Conservation (phyloP, 768 basidiomycete species). For the Russula virescens region DNA sequence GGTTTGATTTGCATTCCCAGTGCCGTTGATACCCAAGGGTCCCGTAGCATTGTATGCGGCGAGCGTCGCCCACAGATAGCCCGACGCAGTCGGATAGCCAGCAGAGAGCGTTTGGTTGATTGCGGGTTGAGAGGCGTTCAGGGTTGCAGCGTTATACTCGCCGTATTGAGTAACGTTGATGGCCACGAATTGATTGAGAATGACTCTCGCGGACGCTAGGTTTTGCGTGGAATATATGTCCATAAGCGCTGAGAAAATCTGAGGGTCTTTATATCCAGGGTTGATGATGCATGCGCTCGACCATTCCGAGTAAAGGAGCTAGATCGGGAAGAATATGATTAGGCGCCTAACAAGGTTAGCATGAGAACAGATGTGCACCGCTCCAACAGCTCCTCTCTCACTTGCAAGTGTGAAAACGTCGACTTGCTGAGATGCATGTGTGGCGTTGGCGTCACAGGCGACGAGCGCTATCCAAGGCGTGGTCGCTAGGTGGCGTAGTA, state of each 20-base stretch:
- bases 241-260: constrained; percentile 62
- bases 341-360: too few species aligned
- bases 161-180: constrained; percentile 43
- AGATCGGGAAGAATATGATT: background rate
- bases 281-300: constrained; percentile 75
- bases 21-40: constrained; percentile 25
- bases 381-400: constrained; percentile 73
- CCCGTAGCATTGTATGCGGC: constrained; percentile 57
- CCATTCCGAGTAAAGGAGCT: constrained; percentile 75
- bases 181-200: constrained; percentile 51
- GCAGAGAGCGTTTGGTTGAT: constrained; percentile 42
- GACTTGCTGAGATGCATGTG: constrained; percentile 47
- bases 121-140: constrained; percentile 47
- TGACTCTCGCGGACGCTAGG: constrained; percentile 49
- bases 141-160: constrained; percentile 52
- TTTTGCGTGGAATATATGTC: constrained; percentile 73
- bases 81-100: constrained; percentile 42
- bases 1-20: constrained; percentile 25
- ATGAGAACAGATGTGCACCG: constrained; percentile 39
- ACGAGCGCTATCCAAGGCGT: constrained; percentile 93
- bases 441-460: constrained; percentile 74
- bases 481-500: constrained; percentile 36
- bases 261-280: constrained; percentile 56
- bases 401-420: constrained; percentile 83
- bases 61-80: constrained; percentile 69